These are phyloP conservation scores for Solanum infundibuliforme DNA, from an alignment of 257 asterid species.

Conservation along the genomic window DNA sequence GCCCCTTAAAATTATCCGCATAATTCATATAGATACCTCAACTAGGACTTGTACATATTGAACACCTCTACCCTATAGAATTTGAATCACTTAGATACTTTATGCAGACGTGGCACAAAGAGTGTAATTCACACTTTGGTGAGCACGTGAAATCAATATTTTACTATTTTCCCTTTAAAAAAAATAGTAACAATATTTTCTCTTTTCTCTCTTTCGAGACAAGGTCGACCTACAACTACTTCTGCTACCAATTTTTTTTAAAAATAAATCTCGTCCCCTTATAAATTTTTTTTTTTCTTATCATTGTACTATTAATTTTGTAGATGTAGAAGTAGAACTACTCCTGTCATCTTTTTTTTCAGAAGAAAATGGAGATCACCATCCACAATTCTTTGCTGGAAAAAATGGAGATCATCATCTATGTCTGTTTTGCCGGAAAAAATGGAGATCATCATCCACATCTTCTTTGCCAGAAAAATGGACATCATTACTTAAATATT, in stretches of 20 bases:
- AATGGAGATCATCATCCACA: neutral
- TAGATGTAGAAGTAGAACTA: neutral
- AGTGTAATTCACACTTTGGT: too few species aligned
- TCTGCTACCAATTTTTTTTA: neutral
- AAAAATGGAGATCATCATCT: neutral
- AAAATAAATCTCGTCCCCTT: neutral
- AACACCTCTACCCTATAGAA: neutral
- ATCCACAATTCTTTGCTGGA: neutral
- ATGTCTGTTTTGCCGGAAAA: too few species aligned
- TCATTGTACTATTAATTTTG: too few species aligned
- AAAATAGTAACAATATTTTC: neutral
- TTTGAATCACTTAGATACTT: neutral
- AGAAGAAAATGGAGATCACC: neutral
- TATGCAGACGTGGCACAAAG: neutral
- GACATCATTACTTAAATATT: too few species aligned
- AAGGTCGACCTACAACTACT: neutral
- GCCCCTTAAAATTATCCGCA: neutral
- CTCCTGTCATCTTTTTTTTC: neutral
- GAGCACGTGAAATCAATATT: neutral
- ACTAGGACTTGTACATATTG: neutral
- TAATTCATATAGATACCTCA: neutral
- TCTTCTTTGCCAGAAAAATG: neutral
- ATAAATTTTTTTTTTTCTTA: too few species aligned
- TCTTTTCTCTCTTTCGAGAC: neutral
- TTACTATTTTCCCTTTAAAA: neutral